A percentile compares a stretch with the other conserved stretches of the same genome.
These are phyloP conservation scores for Populus hybrid DNA, from an alignment of 441 rosid species.

Conservation along the genomic window DNA sequence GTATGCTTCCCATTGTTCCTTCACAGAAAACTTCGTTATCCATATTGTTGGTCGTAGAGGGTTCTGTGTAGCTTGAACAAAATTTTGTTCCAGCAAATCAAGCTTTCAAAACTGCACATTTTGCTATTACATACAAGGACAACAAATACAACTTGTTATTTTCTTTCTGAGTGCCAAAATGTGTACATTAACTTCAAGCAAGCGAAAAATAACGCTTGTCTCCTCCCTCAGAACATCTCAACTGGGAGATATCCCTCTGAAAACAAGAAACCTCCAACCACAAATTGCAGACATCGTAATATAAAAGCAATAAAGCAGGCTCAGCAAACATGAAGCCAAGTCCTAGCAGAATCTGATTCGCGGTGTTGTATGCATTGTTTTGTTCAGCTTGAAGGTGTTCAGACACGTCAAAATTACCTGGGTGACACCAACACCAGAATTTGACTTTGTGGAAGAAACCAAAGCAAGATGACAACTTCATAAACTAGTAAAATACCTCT, in stretches of 20 bases:
- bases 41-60: background rate
- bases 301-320: conserved; percentile 25
- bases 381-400: conserved; percentile 54
- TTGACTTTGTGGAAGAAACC: background rate
- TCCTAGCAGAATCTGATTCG: conserved; percentile 25
- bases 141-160: no score
- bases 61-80: background rate
- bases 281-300: background rate
- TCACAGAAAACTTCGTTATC: no score
- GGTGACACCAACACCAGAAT: background rate
- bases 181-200: background rate
- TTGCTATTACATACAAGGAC: no score
- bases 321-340: conserved; percentile 34
- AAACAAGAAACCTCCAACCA: background rate
- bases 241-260: background rate
- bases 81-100: background rate
- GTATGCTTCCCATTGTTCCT: no score
- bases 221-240: background rate
- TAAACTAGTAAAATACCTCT: conserved; percentile 53
- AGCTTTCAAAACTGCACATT: background rate
- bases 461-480: background rate
- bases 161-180: no score
- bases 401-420: conserved; percentile 63
- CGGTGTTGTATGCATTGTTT: conserved; percentile 29
- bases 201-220: background rate